A percentile compares a stretch with the other conserved stretches of the same genome.
Conservation (phyloP, 169 alveolate genomes). For the Plasmodium chabaudi region DNA sequence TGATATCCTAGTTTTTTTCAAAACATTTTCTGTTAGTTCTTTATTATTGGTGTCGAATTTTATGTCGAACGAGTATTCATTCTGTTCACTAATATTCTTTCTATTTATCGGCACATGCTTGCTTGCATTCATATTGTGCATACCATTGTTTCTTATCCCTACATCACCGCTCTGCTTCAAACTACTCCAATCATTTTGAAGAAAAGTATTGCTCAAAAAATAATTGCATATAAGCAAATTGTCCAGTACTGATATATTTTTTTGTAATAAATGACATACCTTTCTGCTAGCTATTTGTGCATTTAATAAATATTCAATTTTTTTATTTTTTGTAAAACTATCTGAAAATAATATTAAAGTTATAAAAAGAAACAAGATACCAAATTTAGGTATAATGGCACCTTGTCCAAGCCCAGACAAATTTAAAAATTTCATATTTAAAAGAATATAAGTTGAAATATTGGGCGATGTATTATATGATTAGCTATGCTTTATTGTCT, state of each 20-base stretch:
- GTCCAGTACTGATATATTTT: slow-evolving; percentile 11
- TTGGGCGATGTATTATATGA: too few relatives aligned
- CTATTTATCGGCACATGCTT: neutral
- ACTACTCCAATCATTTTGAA: slow-evolving; percentile 34
- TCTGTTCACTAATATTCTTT: neutral
- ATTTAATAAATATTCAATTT: neutral
- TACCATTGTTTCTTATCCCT: neutral
- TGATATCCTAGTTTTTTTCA: slow-evolving; percentile 16
- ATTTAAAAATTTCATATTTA: slow-evolving; percentile 17
- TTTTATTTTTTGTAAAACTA: slow-evolving; percentile 11
- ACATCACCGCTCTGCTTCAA: neutral
- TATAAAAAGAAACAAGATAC: neutral
- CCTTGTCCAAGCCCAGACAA: neutral
- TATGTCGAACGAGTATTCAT: neutral
- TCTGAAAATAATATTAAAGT: slow-evolving; percentile 6
- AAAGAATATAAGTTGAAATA: too few relatives aligned
- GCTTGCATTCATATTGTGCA: neutral
- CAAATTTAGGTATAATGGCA: neutral
- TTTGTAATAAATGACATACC: slow-evolving; percentile 15
- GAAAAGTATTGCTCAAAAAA: neutral
- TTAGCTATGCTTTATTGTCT: too few relatives aligned
- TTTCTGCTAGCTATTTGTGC: slow-evolving; percentile 12
- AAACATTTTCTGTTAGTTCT: slow-evolving; percentile 16
- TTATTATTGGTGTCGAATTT: slow-evolving; percentile 52
- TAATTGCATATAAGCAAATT: neutral